Conservation (phyloP, 495 filamentous ascomycete species). For the Daldinia bambusicola region DNA sequence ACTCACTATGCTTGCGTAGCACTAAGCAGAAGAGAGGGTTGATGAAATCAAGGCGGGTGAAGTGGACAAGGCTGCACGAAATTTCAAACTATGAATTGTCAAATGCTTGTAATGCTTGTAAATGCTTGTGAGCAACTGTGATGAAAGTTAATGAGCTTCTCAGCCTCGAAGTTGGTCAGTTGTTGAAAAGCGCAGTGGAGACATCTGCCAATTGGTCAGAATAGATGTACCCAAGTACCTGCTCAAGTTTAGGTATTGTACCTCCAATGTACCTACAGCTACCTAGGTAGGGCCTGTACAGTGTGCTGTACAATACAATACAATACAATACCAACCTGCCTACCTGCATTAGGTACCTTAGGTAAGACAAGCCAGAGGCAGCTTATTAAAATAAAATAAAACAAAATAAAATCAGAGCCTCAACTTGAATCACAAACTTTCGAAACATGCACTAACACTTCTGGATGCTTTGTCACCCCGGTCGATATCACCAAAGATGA, state of each 20-base stretch:
- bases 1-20: neutral
- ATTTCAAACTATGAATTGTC: neutral
- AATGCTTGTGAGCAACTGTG: neutral
- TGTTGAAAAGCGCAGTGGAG: slow-evolving; percentile 11
- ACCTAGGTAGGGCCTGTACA: too few species aligned
- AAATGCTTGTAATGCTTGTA: too few species aligned
- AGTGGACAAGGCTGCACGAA: slow-evolving; percentile 15
- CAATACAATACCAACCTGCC: too few species aligned
- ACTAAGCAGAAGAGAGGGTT: neutral
- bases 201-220: slow-evolving; percentile 13
- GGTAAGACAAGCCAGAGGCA: too few species aligned
- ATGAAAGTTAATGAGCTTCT: slow-evolving; percentile 3
- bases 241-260: neutral
- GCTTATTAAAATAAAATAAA: neutral
- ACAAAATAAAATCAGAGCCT: neutral
- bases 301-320: too few species aligned
- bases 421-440: neutral
- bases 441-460: too few species aligned
- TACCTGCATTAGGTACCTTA: too few species aligned
- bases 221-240: neutral
- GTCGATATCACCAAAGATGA: neutral
- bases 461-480: neutral
- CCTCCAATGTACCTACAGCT: neutral
- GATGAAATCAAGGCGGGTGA: neutral
- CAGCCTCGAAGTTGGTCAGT: slow-evolving; percentile 30